These are phyloP conservation scores for Fragaria ananassa DNA, from an alignment of 306 rosid species.

Conservation along the genomic window DNA sequence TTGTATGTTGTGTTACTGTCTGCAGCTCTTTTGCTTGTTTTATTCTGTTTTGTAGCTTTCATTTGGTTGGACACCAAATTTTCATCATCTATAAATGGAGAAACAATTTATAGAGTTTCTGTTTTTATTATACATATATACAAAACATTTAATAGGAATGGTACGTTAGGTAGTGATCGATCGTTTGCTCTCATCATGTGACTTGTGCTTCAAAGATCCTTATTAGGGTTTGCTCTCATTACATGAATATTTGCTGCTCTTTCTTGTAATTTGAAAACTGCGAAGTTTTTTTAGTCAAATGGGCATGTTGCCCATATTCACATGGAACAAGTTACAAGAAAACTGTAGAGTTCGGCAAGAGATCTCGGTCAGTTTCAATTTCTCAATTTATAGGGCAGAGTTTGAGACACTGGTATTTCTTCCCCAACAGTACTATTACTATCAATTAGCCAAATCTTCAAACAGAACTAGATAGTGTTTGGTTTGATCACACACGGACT, in stretches of 20 bases:
- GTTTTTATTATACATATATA: background rate
- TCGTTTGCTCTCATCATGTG: background rate
- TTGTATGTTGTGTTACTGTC: constrained; percentile 8
- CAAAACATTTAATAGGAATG: background rate
- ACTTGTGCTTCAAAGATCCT: background rate
- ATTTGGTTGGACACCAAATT: background rate
- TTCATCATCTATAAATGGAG: background rate
- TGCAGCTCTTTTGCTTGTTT: constrained; percentile 14
- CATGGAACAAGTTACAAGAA: no score
- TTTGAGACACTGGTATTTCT: background rate
- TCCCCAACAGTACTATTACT: background rate
- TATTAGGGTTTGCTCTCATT: background rate
- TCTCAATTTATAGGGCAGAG: background rate
- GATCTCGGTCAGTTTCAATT: background rate
- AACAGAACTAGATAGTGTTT: background rate
- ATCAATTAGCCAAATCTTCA: background rate
- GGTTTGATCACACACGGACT: background rate
- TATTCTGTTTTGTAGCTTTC: constrained; percentile 18
- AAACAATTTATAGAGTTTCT: background rate
- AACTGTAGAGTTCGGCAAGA: background rate
- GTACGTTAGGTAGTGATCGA: background rate
- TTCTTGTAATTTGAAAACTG: background rate
- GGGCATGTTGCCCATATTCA: no score
- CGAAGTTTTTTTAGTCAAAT: background rate
- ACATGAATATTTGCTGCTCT: background rate